These are phyloP conservation scores for Penicillium steckii DNA, from an alignment of 495 filamentous ascomycete species.

Conservation along the genomic window DNA sequence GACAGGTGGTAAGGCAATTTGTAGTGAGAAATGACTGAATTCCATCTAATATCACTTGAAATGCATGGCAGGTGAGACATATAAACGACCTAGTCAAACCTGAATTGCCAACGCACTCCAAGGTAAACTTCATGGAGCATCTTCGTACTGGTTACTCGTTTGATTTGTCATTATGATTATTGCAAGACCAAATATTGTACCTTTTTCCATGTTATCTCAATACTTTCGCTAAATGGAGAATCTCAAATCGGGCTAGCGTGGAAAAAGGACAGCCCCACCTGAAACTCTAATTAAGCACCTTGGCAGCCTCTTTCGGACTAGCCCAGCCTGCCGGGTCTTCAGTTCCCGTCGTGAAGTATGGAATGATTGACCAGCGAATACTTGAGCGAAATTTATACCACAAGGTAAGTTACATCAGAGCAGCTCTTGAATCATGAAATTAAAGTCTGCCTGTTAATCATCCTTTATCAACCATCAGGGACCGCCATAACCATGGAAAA, in stretches of 20 bases:
- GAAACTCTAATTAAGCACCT: conserved; percentile 13
- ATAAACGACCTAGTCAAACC: too few relatives aligned
- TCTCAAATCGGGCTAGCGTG: too few relatives aligned
- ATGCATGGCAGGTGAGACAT: too few relatives aligned
- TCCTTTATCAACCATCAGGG: background rate
- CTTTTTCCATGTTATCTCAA: too few relatives aligned
- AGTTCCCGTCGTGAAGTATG: background rate
- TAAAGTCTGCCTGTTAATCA: background rate
- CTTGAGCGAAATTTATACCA: background rate
- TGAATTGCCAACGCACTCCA: too few relatives aligned
- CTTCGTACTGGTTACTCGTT: too few relatives aligned
- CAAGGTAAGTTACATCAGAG: background rate
- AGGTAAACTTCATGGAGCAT: too few relatives aligned
- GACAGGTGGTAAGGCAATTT: background rate
- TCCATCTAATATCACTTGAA: too few relatives aligned
- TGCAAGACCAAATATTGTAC: too few relatives aligned
- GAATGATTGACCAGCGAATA: background rate
- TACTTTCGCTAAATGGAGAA: too few relatives aligned
- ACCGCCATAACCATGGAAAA: conserved; percentile 1
- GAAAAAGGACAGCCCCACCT: background rate
- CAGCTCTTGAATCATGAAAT: background rate
- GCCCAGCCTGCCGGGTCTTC: background rate
- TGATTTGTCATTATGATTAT: too few relatives aligned
- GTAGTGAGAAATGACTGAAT: too few relatives aligned
- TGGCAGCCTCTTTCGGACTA: conserved; percentile 15